Conservation (phyloP, 139 green algal genomes). For the Closterium sp. region DNA sequence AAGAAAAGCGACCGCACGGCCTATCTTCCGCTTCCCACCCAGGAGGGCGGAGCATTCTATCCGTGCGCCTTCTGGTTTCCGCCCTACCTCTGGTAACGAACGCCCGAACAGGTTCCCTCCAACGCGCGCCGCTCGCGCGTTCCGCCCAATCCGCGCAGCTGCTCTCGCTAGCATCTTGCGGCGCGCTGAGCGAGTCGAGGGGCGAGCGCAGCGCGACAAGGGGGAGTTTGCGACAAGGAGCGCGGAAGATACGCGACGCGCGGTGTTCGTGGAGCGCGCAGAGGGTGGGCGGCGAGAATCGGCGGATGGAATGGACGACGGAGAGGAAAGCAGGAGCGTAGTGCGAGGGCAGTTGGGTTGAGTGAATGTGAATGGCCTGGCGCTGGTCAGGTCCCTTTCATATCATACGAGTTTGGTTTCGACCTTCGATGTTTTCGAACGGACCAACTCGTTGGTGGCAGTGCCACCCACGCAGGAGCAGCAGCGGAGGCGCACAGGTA, state of each 20-base stretch:
- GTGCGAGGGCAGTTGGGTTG: not conserved
- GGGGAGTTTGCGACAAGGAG: not conserved
- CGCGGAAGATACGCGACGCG: not conserved
- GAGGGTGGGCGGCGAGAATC: not conserved
- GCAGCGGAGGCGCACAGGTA: too few relatives aligned
- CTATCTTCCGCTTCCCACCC: too few relatives aligned
- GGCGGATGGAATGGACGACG: not conserved
- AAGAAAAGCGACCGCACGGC: too few relatives aligned
- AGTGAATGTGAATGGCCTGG: not conserved
- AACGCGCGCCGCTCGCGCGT: not conserved
- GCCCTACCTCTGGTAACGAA: not conserved
- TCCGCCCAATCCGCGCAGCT: not conserved
- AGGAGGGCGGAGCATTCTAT: not conserved
- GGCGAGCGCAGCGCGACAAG: not conserved
- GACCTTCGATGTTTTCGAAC: too few relatives aligned
- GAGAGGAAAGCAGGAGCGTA: not conserved
- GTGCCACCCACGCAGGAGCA: too few relatives aligned
- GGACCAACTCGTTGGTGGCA: too few relatives aligned
- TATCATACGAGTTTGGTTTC: too few relatives aligned
- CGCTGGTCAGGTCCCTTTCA: too few relatives aligned
- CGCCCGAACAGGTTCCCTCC: not conserved
- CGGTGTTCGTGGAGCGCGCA: not conserved
- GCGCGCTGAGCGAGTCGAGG: not conserved
- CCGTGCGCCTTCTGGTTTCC: not conserved
- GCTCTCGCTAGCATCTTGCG: not conserved